These are phyloP conservation scores for Fusarium compactum DNA, from an alignment of 2,329 filamentous ascomycete species.

Conservation along the genomic window DNA sequence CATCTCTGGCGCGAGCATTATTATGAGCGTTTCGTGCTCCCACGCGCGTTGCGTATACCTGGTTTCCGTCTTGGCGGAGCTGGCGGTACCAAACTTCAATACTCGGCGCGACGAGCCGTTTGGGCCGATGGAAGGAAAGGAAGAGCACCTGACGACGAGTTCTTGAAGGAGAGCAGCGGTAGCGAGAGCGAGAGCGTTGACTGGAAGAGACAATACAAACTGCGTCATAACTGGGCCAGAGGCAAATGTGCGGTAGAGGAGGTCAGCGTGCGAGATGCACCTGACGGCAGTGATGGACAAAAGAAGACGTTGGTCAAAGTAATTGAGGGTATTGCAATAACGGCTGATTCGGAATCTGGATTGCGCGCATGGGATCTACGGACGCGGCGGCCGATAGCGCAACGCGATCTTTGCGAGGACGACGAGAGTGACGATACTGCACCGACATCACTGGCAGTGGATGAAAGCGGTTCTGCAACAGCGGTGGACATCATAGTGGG, in stretches of 20 bases:
- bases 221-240: conserved; percentile 90
- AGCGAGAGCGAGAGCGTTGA: conserved; percentile 61
- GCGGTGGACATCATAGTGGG: conserved; percentile 74
- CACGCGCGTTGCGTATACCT: conserved; percentile 80
- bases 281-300: conserved; percentile 48
- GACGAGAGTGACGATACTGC: conserved; percentile 39
- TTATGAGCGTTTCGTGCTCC: conserved; percentile 87
- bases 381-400: conserved; percentile 70
- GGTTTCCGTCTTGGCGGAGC: conserved; percentile 63
- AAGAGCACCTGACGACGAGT: conserved; percentile 57
- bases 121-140: conserved; percentile 61
- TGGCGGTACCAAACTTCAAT: conserved; percentile 56
- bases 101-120: conserved; percentile 57
- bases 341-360: conserved; percentile 76
- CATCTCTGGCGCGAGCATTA: conserved; percentile 94
- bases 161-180: conserved; percentile 3
- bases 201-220: conserved; percentile 90
- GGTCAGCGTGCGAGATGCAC: conserved; percentile 67
- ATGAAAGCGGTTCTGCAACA: conserved; percentile 61
- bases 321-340: conserved; percentile 80
- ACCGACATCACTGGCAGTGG: conserved; percentile 76
- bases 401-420: conserved; percentile 51
- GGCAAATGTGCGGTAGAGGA: conserved; percentile 86
- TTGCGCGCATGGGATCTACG: conserved; percentile 84
- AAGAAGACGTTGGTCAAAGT: conserved; percentile 81